A percentile compares a stretch with the other conserved stretches of the same genome.
Conservation (phyloP, 2,329 filamentous ascomycete species). For the Ophiocordyceps australis region DNA sequence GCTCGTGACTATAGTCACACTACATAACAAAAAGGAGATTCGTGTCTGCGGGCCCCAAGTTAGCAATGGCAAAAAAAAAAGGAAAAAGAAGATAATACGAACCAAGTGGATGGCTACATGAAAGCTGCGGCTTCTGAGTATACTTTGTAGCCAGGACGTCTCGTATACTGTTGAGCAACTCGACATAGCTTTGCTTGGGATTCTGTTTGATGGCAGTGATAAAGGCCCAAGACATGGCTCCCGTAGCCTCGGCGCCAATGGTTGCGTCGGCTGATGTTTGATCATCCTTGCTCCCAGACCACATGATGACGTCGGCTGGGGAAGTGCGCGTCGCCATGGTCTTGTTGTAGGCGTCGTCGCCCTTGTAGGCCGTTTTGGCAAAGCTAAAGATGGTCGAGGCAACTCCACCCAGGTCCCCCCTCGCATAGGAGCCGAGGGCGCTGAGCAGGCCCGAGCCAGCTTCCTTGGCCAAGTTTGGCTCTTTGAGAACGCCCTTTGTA, state of each 20-base stretch:
- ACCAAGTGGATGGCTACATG: conserved; percentile 91
- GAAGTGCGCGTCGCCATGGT: conserved; percentile 82
- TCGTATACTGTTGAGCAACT: conserved; percentile 87
- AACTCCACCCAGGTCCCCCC: conserved; percentile 70
- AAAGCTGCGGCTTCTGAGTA: conserved; percentile 86
- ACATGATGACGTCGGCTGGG: conserved; percentile 92
- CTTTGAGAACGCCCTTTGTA: conserved; percentile 63
- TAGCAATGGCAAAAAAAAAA: conserved; percentile 2
- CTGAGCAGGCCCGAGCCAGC: conserved; percentile 54
- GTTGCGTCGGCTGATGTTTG: conserved; percentile 89
- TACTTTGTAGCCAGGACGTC: conserved; percentile 80
- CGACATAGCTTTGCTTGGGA: conserved; percentile 87
- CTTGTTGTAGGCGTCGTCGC: conserved; percentile 62
- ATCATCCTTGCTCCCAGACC: conserved; percentile 88
- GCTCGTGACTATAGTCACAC: no score
- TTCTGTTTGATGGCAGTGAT: conserved; percentile 83
- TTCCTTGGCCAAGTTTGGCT: conserved; percentile 67
- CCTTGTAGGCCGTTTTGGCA: conserved; percentile 71
- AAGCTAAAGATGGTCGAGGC: conserved; percentile 64
- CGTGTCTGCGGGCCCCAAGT: conserved; percentile 28
- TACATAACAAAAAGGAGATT: conserved; percentile 53
- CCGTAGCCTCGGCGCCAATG: conserved; percentile 76
- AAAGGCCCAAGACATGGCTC: conserved; percentile 97
- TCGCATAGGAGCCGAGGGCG: conserved; percentile 61
- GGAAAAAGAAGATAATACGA: conserved; percentile 18